Base-by-base conservation (phyloP, 106 monocot genomes). In the Triglochin maritima region DNA sequence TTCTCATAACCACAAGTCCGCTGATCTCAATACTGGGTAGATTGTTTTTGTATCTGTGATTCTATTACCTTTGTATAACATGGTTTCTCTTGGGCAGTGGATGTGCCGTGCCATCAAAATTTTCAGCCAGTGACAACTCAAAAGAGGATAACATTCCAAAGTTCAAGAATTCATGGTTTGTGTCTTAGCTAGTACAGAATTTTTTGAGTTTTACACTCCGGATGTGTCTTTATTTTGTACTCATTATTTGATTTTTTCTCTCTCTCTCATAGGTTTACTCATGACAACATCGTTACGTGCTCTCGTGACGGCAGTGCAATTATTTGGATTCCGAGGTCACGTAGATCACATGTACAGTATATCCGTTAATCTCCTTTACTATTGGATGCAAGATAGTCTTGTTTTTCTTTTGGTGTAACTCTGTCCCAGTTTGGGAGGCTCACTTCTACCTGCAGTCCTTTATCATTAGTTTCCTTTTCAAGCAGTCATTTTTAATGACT, bases 261-360 rank as follows among this genome's bases (percentile, higher is more conserved):
- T 49, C 42, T 70, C 71, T 77, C 60, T 17, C 14, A 12, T 74
- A 96, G 96, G 96, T 96, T 96, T 66, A 86, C 91, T 57, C 96
- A 96, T 77, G 94, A 89, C 84, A 96, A 96, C 67, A 91, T 96
- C 71, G 96, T 96, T 49, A 96, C 96, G 1, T 96, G 96, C 74
- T 96, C 96, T 66, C 96, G 96, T 54, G 96, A 96, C 82, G 96
- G 96, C 14, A 96, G 96, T 73, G 96, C 96, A 60, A 91, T 96
- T 69, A 96, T 96, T 58, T 96, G 96, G 96, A 87, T 96, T 72
- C 96, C 96, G 59, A 82, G 86, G 66, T 96, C 96, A 42, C 79
- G 91, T 15, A 67, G 91, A 61, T 96, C 90, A 74, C 96, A 96
- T 81, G 96, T 96, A 65, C 29, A 29, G 29, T 29, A 29, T 29